Evolutionary conservation across 2,329 filamentous ascomycete species (phyloP).

Genomic region (Elsinoe fawcettii): DNA sequence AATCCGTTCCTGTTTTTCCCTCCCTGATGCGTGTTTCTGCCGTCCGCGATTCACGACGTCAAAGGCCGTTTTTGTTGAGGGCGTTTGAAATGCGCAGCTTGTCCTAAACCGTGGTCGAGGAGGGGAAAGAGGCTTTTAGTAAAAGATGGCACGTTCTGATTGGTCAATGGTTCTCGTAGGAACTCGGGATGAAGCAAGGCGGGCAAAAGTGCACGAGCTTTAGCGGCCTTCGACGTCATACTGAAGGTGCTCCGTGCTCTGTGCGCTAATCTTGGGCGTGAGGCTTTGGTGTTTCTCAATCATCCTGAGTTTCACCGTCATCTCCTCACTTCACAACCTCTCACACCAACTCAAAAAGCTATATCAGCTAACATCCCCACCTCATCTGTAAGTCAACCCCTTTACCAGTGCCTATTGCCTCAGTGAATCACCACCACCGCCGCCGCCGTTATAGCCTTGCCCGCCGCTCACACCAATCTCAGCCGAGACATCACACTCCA

Average conservation of each 20-base stretch:
- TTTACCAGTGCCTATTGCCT: neutral
- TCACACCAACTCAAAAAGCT: neutral
- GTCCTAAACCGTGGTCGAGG: slow-evolving; percentile 11
- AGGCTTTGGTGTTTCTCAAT: neutral
- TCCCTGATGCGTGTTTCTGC: too few relatives aligned
- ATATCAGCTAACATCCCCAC: neutral
- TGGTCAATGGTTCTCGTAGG: neutral
- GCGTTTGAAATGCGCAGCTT: neutral
- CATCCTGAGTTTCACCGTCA: slow-evolving; percentile 12
- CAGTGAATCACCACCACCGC: neutral
- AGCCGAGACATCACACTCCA: neutral
- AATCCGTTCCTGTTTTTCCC: neutral
- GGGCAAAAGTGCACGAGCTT: neutral
- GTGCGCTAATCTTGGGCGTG: neutral
- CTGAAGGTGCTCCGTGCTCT: neutral
- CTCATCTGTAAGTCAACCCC: neutral
- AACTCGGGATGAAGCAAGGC: slow-evolving; percentile 10
- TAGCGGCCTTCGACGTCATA: too few relatives aligned
- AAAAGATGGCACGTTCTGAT: neutral
- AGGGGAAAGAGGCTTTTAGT: slow-evolving; percentile 11
- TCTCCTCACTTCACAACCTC: neutral
- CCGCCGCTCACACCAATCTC: neutral
- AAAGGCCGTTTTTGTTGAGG: slow-evolving; percentile 7
- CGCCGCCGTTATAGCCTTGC: slow-evolving; percentile 5
- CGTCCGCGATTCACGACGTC: neutral